Base-by-base conservation (phyloP, 148 eudicot genomes). In the Camellia japonica region DNA sequence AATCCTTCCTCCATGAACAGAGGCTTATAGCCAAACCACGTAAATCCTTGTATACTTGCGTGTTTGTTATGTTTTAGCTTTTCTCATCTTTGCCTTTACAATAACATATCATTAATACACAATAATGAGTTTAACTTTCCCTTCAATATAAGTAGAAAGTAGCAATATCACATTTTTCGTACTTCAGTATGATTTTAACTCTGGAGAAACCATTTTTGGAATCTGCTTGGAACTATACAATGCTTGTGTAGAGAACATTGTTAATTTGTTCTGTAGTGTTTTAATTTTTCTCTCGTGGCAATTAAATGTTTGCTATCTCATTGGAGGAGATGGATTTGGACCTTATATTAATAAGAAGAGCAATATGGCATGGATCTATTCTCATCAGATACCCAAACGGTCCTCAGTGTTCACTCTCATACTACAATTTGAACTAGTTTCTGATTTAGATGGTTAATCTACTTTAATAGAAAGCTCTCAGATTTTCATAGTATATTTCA, bases 231-330 rank as follows among this genome's bases (percentile, higher is more conserved):
- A 71, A 71, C 38, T 6, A 71, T 20, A 19, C n/a, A 38, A 71
- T 71, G 59, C 18, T 71, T 71, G 75, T 11, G 16, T 71, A 51
- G n/a, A 51, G 60, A 71, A 19, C 41, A n/a, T 49, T 71, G 8
- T 59, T 59, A 74, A 12, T 74, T 9, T 43, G 20, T 42, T 15
- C 38, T 79, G 9, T 6, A 51, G 52, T 63, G 5, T 78, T 62
- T 54, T 38, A 5, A 1, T 49, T 72, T 52, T 52, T 52, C n/a
- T 13, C 42, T 52, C 23, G n/a, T 12, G 75, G 60, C 60, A 52
- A 20, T 52, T 72, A 52, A 42, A 20, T 72, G 75, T 55, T 20
- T 20, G 1, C 43, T 13, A 12, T 10, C 18, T 9, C 66, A 59
- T 18, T 58, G 18, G 10, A 7, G 44, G 64, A 52, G 67, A 75